Evolutionary conservation across 208 protist genomes (phyloP).

Genomic region (Naegleria gruberi): DNA sequence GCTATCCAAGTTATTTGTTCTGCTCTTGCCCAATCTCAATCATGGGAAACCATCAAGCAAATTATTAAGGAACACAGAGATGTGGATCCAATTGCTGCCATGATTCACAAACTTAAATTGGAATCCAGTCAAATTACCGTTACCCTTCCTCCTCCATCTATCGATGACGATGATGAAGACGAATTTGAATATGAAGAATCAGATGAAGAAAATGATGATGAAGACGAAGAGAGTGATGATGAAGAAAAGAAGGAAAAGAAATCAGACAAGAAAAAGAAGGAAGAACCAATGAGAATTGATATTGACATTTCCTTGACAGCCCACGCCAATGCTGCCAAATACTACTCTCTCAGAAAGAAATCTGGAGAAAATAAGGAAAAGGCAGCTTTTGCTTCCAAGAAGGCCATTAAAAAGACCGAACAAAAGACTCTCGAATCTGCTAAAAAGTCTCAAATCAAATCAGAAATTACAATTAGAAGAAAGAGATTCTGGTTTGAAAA

Average conservation of each 20-base stretch:
- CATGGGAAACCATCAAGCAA: constrained; percentile 31
- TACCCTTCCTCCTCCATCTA: constrained; percentile 52
- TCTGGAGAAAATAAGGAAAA: constrained; percentile 68
- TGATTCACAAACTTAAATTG: constrained; percentile 80
- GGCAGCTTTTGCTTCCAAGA: constrained; percentile 60
- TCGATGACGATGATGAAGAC: constrained; percentile 40
- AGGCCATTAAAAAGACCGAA: constrained; percentile 46
- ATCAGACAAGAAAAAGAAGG: background rate
- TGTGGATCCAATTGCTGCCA: constrained; percentile 75
- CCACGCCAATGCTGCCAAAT: constrained; percentile 82
- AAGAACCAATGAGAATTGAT: constrained; percentile 59
- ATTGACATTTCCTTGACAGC: constrained; percentile 80
- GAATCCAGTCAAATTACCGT: constrained; percentile 71
- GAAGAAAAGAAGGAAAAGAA: constrained; percentile 34
- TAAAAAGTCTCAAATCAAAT: constrained; percentile 38
- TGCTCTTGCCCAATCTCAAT: constrained; percentile 41
- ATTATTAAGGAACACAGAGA: constrained; percentile 61
- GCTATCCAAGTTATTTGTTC: constrained; percentile 72
- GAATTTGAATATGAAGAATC: constrained; percentile 33
- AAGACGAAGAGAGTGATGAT: constrained; percentile 26
- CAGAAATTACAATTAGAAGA: constrained; percentile 68
- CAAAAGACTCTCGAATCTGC: constrained; percentile 8
- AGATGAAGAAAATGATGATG: background rate
- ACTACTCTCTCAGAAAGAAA: constrained; percentile 72
- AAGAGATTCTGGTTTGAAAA: constrained; percentile 94